Evolutionary conservation across 805 yeast genomes (phyloP), one percentile per base, ranked within the genome.

Genomic region (Myxozyma melibiosi): DNA sequence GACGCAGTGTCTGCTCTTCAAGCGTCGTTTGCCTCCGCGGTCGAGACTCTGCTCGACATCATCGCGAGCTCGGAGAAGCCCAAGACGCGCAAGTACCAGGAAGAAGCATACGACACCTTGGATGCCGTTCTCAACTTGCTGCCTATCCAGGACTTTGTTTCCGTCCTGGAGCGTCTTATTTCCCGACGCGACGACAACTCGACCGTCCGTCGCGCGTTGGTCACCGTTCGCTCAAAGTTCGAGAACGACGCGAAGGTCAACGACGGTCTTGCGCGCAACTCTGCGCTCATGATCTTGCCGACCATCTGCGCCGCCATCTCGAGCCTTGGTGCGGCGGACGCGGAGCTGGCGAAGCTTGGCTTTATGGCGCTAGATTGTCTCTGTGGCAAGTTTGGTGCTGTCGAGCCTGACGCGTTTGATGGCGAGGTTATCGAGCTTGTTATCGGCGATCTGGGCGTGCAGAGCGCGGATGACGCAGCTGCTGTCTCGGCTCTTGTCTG

Each of bases 121-220:
- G 81, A 83, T 33, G 81, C 81, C 63, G 74, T 85, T 61, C 74
- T 92, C 57, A 83, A 83, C 56, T 75, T 90, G 60, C 75, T 92
- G 51, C 97, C 98, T 30, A 80, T 90, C 62, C 79, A 79, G 60
- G 80, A 83, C 63, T 91, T 88, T 69, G 85, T 86, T 28, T 75
- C 78, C 16, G 82, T 96, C 1, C 78, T 87, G 24, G 73, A 79
- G 27, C 74, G 76, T 7, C 67, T 84, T 48, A 42, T 57, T 58
- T 6, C 52, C 22, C 50, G 58, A 38, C 34, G 65, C 62, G 27
- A 65, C 58, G 60, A 51, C 30, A 18, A 37, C 8, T 45, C 38
- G 27, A 55, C 52, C 28, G 58, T 48, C 9, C 41, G 55, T 20
- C 57, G 65, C 14, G 55, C 53, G 5, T 39, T 62, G 20, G 50